Evolutionary conservation across 2,329 filamentous ascomycete genomes (phyloP), one percentile per base, ranked within the genome.

Genomic region (Aspergillus sp.): DNA sequence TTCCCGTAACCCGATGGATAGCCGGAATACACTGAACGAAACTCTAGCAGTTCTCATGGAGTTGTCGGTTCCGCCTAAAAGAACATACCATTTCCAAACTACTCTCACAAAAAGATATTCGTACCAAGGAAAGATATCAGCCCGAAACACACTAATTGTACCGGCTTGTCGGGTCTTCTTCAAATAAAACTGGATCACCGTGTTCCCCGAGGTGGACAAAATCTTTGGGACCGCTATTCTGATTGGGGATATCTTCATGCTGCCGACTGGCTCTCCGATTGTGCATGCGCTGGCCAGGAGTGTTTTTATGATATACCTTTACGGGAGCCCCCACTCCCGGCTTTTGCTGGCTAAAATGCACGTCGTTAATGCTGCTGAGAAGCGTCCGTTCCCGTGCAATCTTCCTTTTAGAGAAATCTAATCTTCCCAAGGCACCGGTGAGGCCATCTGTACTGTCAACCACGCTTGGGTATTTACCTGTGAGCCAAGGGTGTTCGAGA

Each of bases 371-470:
- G 48, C 84, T 87, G 66, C 89, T 89, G 38, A 99, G 82, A 53
- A 98, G 77, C 0, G 95, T 99, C 48, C 95, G 86, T 76, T 98
- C 90, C 13, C 95, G 86, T 24, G 83, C 80, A 0, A 91, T 77
- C 62, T 93, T 95, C 62, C 93, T 87, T 66, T 89, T 89, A 24
- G 89, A 86, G 71, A 99, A 93, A 64, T 95, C 91, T 9, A 99
- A 83, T 11, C 85, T 84, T 22, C 86, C 86, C 64, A 99, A 85
- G 32, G 90, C 92, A n/a, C 90, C 90, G 0, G 95, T 93, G 20
- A 99, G 82, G 5, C 93, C 93, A 68, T 96, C 92, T 15, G 93
- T 97, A 75, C 92, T 96, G 76, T 97, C 93, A 60, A 87, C 87
- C 30, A 88, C 80, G 59, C 82, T 86, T 36, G 84, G 78, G 13